A percentile compares a stretch with the other conserved stretches of the same genome.
Evolutionary conservation across 1,139 yeast genomes (phyloP).

Genomic region (Taphrina wiesneri): DNA sequence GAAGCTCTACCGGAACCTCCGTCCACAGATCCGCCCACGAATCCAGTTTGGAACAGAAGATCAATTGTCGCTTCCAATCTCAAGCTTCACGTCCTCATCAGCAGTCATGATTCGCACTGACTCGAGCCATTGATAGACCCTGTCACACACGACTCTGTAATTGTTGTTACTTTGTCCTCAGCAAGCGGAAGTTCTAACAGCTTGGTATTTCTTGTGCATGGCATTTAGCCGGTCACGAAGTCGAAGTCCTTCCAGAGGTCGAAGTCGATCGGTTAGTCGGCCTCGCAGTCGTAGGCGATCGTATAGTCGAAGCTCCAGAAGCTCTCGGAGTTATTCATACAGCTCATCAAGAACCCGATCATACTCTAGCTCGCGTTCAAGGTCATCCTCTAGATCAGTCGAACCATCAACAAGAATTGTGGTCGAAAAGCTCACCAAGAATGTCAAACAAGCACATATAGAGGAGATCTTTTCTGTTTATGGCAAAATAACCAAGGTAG

Average conservation of each 20-base stretch:
- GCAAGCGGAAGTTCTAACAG: too few species aligned
- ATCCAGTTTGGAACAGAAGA: too few species aligned
- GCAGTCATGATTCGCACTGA: too few species aligned
- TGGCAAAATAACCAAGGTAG: constrained; percentile 35
- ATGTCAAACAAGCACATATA: constrained; percentile 37
- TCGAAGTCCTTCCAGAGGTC: not conserved
- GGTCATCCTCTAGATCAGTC: not conserved
- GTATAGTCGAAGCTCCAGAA: not conserved
- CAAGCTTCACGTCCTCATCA: too few species aligned
- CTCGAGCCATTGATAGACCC: too few species aligned
- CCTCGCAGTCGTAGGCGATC: constrained; percentile 7
- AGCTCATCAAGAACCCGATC: constrained; percentile 2
- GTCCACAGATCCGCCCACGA: too few species aligned
- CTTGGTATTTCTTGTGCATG: not conserved
- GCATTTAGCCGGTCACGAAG: not conserved
- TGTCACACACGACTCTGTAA: too few species aligned
- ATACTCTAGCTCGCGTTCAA: constrained; percentile 3
- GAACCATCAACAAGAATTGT: constrained; percentile 31
- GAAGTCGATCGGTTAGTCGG: not conserved
- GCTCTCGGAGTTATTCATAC: not conserved
- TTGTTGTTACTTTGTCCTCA: too few species aligned
- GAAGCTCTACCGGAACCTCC: not conserved
- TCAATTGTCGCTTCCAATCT: too few species aligned
- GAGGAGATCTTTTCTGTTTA: constrained; percentile 39
- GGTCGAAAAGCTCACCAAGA: constrained; percentile 38